Conservation (phyloP, 371 early-diverging fungal genomes). For the Haplosporangium sp. region DNA sequence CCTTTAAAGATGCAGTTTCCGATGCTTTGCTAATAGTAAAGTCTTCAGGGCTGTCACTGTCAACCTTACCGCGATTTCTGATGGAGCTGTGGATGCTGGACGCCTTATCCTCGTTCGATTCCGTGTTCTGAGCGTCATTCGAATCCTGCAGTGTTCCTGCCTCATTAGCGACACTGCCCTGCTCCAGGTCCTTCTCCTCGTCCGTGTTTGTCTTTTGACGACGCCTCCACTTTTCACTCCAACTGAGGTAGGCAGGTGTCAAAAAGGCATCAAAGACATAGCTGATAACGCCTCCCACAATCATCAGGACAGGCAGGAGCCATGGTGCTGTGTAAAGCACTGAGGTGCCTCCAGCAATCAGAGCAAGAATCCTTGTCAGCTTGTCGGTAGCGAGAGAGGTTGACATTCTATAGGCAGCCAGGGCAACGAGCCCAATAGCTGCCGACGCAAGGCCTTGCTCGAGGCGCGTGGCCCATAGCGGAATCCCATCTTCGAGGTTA, state of each 20-base stretch:
- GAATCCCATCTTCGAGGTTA: constrained; percentile 53
- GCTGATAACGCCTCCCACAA: constrained; percentile 60
- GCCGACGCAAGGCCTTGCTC: constrained; percentile 63
- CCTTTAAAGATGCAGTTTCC: too few relatives aligned
- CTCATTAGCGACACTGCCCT: neutral
- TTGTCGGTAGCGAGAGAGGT: constrained; percentile 58
- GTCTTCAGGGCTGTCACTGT: neutral
- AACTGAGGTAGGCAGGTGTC: constrained; percentile 15
- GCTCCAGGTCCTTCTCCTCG: constrained; percentile 19
- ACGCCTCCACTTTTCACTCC: constrained; percentile 3
- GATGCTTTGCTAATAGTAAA: too few relatives aligned
- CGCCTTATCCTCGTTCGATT: neutral
- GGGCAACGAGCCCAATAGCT: constrained; percentile 68
- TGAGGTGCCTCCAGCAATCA: constrained; percentile 56
- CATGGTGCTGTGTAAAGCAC: constrained; percentile 59
- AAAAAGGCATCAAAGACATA: constrained; percentile 35
- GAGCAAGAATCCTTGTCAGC: constrained; percentile 46
- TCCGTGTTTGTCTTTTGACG: neutral
- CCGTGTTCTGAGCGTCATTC: constrained; percentile 1
- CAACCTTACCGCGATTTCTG: constrained; percentile 17
- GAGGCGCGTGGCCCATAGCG: constrained; percentile 58
- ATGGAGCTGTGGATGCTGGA: constrained; percentile 9
- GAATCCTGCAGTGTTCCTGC: neutral
- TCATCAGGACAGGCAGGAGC: constrained; percentile 67
- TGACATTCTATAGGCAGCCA: constrained; percentile 64